These are phyloP conservation scores for Neckera pumila DNA, from an alignment of 225 moss, liverwort and hornwort species.

Conservation along the genomic window DNA sequence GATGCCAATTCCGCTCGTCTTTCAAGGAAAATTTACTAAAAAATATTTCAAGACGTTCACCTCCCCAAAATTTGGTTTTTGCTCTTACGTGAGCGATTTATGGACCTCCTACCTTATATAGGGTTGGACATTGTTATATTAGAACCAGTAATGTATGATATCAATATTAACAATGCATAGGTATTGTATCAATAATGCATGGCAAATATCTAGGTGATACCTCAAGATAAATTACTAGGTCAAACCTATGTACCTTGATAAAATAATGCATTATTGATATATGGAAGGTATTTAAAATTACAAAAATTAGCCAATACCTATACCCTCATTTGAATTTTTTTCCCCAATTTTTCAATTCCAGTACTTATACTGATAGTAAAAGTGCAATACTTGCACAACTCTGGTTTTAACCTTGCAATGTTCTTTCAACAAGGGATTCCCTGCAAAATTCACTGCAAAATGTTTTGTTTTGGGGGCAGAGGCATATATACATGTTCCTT, in stretches of 20 bases:
- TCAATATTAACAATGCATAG: no score
- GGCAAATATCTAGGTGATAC: neutral
- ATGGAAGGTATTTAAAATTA: neutral
- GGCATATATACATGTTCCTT: no score
- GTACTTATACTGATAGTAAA: neutral
- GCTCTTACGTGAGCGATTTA: no score
- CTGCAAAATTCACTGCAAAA: neutral
- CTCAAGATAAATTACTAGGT: neutral
- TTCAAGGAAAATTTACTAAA: no score
- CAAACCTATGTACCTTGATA: neutral
- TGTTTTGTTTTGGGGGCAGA: neutral
- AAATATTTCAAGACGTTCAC: no score
- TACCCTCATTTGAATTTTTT: neutral
- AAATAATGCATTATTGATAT: neutral
- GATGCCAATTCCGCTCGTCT: no score
- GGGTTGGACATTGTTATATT: neutral
- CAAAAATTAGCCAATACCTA: neutral
- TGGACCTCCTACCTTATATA: no score
- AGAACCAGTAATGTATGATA: neutral
- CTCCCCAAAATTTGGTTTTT: no score
- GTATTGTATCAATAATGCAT: neutral
- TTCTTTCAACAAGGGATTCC: neutral
- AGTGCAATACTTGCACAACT: neutral
- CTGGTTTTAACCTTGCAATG: neutral
- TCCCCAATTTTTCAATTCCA: neutral